These are phyloP conservation scores for Blastocrithidia nonstop DNA, from an alignment of 208 protist species.

Conservation along the genomic window DNA sequence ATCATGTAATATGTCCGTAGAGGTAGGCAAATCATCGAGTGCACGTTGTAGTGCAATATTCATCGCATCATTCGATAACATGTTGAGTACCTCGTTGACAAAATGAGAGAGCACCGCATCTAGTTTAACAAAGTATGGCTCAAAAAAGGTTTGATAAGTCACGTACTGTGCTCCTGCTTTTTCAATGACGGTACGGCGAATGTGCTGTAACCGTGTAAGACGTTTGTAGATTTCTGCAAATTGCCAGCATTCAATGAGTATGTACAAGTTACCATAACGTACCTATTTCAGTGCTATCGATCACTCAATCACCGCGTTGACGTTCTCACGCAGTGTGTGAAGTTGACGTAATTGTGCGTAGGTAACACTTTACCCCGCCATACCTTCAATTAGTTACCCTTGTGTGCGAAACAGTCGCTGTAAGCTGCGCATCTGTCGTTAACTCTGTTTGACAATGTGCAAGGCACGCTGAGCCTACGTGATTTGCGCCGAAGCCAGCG, in stretches of 20 bases:
- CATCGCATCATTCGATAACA: slow-evolving; percentile 51
- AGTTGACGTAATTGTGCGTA: slow-evolving; percentile 62
- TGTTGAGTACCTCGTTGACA: slow-evolving; percentile 36
- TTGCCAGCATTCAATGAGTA: slow-evolving; percentile 31
- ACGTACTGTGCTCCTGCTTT: slow-evolving; percentile 35
- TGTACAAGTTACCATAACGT: slow-evolving; percentile 53
- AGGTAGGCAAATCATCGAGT: slow-evolving; percentile 28
- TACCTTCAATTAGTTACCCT: slow-evolving; percentile 48
- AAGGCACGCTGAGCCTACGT: slow-evolving; percentile 56
- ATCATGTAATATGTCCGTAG: background rate
- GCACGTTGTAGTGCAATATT: slow-evolving; percentile 60
- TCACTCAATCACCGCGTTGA: slow-evolving; percentile 69
- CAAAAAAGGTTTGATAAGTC: slow-evolving; percentile 54
- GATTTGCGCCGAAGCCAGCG: slow-evolving; percentile 66
- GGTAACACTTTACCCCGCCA: slow-evolving; percentile 43
- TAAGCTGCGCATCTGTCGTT: slow-evolving; percentile 47
- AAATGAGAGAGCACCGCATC: slow-evolving; percentile 55
- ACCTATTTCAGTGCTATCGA: slow-evolving; percentile 66
- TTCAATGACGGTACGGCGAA: slow-evolving; percentile 53
- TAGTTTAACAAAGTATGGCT: slow-evolving; percentile 80
- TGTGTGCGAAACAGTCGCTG: slow-evolving; percentile 53
- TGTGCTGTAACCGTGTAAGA: slow-evolving; percentile 43
- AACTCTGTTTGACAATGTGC: slow-evolving; percentile 46
- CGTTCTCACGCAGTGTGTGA: slow-evolving; percentile 66
- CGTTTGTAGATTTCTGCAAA: slow-evolving; percentile 51